phyloP scores from a whole-genome alignment of 2,329 filamentous ascomycete genomes.

The Orbilia blumenaviensis region DNA sequence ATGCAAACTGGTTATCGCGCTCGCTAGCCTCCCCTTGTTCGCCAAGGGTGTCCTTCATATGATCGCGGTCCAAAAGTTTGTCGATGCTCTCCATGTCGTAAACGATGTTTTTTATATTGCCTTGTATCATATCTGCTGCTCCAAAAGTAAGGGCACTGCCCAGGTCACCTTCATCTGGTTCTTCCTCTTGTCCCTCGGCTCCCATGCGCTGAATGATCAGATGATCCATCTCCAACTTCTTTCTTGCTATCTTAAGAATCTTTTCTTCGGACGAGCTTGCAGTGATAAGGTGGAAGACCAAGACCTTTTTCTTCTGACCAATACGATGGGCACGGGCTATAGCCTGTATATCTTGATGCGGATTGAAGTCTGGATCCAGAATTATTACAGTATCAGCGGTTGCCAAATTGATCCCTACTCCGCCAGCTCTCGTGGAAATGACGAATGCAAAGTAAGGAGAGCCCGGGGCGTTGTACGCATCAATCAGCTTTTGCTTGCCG shows the following conservation, averaged over 20 bases:
- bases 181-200: constrained; percentile 76
- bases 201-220: constrained; percentile 88
- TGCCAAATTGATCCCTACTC: constrained; percentile 96
- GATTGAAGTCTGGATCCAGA: constrained; percentile 95
- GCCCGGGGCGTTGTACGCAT: constrained; percentile 86
- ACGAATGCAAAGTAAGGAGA: constrained; percentile 89
- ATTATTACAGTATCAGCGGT: constrained; percentile 98
- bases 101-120: constrained; percentile 71
- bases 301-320: constrained; percentile 92
- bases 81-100: constrained; percentile 88
- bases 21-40: constrained; percentile 69
- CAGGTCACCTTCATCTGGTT: constrained; percentile 78
- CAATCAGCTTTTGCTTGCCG: constrained; percentile 93
- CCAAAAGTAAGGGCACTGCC: constrained; percentile 89
- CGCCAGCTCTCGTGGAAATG: constrained; percentile 90
- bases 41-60: constrained; percentile 74
- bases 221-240: constrained; percentile 95
- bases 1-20: constrained; percentile 83
- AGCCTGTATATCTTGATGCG: constrained; percentile 96
- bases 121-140: constrained; percentile 75
- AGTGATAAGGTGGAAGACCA: constrained; percentile 94
- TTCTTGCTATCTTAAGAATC: constrained; percentile 93
- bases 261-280: constrained; percentile 90
- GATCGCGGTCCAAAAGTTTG: constrained; percentile 84
- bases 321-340: constrained; percentile 94